Conservation (phyloP, 192 early-diverging fungal species). For the Radiomyces spectabilis region DNA sequence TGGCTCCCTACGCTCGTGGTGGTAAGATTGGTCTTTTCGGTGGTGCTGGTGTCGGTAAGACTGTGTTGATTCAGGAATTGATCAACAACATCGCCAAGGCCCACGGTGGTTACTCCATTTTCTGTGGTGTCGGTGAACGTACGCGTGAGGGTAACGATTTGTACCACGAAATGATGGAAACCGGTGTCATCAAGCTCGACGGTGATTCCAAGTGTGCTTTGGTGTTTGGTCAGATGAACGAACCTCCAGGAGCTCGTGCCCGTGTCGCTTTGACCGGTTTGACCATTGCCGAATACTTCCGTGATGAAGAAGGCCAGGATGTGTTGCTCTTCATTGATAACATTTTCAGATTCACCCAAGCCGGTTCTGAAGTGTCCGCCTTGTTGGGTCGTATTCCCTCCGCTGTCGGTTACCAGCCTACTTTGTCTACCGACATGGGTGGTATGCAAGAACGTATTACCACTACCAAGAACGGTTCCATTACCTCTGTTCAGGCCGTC, state of each 20-base stretch:
- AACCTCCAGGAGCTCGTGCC: slow-evolving; percentile 97
- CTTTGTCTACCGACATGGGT: slow-evolving; percentile 97
- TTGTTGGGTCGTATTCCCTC: slow-evolving; percentile 97
- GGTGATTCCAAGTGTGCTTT: slow-evolving; percentile 92
- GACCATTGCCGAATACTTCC: slow-evolving; percentile 98
- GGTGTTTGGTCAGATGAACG: slow-evolving; percentile 99
- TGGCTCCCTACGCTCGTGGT: slow-evolving; percentile 95
- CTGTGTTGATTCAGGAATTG: slow-evolving; percentile 97
- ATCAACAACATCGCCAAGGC: slow-evolving; percentile 99
- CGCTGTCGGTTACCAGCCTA: slow-evolving; percentile 99
- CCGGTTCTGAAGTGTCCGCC: slow-evolving; percentile 98
- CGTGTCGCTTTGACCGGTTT: slow-evolving; percentile 96
- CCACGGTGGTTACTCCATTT: slow-evolving; percentile 98
- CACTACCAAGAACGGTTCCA: slow-evolving; percentile 99
- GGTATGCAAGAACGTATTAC: slow-evolving; percentile 99
- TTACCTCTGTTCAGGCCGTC: slow-evolving; percentile 95
- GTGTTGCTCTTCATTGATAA: slow-evolving; percentile 99
- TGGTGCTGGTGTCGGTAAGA: slow-evolving; percentile 99
- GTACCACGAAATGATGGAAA: slow-evolving; percentile 97
- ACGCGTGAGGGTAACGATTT: slow-evolving; percentile 99
- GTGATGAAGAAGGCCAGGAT: slow-evolving; percentile 97
- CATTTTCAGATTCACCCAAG: slow-evolving; percentile 99
- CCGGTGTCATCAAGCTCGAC: slow-evolving; percentile 94
- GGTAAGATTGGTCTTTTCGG: slow-evolving; percentile 99
- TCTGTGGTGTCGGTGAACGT: slow-evolving; percentile 98